phyloP scores from a whole-genome alignment of 805 yeast genomes.

The Ogataea polymorpha region DNA sequence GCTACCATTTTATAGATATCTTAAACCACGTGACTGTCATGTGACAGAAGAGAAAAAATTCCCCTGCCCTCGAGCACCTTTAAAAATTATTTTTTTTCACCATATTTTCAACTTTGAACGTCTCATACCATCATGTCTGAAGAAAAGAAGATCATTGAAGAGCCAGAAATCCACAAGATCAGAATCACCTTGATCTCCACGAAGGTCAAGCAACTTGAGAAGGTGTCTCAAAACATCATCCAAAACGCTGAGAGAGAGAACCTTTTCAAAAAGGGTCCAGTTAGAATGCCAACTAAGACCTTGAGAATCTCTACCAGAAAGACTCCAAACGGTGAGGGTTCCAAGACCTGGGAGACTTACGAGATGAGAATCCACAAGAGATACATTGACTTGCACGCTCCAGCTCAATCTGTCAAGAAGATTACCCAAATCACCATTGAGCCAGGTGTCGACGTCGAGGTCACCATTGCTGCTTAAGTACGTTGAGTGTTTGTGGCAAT shows the following conservation, averaged over 20 bases:
- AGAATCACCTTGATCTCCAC: conserved; percentile 99
- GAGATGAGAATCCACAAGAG: conserved; percentile 99
- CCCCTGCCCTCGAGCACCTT: not conserved
- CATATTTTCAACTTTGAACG: conserved; percentile 32
- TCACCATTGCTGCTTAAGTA: conserved; percentile 78
- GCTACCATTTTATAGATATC: not conserved
- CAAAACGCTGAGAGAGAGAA: conserved; percentile 79
- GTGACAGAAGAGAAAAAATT: conserved; percentile 4
- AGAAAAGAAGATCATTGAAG: conserved; percentile 78
- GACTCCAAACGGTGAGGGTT: conserved; percentile 99
- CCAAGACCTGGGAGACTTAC: conserved; percentile 99
- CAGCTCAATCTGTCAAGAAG: conserved; percentile 88
- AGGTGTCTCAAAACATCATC: conserved; percentile 89
- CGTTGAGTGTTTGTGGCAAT: conserved; percentile 12
- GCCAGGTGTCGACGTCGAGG: conserved; percentile 99
- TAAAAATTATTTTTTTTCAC: conserved; percentile 3
- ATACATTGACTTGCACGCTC: conserved; percentile 96
- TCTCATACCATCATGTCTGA: conserved; percentile 59
- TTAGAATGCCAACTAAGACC: conserved; percentile 99
- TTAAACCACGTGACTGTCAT: conserved; percentile 8
- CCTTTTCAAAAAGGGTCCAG: conserved; percentile 96
- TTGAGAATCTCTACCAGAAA: conserved; percentile 98
- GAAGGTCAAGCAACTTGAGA: conserved; percentile 97
- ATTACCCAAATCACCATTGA: conserved; percentile 97
- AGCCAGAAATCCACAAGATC: conserved; percentile 88